Evolutionary conservation across 106 monocot genomes (phyloP).

Genomic region (Amphibolis antarctica): DNA sequence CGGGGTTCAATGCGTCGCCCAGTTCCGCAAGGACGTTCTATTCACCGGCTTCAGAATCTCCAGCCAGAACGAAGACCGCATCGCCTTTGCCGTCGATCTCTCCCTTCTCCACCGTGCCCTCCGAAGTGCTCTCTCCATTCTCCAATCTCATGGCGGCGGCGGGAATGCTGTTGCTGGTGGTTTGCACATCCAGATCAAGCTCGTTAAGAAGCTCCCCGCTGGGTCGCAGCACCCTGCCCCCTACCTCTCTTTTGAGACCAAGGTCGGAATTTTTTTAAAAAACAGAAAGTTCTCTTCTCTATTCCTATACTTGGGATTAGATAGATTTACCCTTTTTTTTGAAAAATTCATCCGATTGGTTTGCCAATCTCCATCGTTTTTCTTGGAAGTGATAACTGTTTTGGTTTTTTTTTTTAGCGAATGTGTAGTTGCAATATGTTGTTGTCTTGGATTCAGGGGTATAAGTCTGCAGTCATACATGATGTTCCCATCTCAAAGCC

Average conservation of each 20-base stretch:
- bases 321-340: too few relatives aligned
- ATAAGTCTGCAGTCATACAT: slow-evolving; percentile 75
- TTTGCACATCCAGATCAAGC: slow-evolving; percentile 64
- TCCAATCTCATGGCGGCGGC: slow-evolving; percentile 31
- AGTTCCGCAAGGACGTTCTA: slow-evolving; percentile 64
- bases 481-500: slow-evolving; percentile 95
- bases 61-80: slow-evolving; percentile 64
- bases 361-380: too few relatives aligned
- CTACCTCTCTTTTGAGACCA: slow-evolving; percentile 87
- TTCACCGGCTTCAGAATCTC: slow-evolving; percentile 82
- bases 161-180: not conserved
- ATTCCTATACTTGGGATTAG: too few relatives aligned
- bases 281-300: too few relatives aligned
- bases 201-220: slow-evolving; percentile 82
- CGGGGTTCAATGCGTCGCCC: slow-evolving; percentile 78
- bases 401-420: not conserved
- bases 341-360: too few relatives aligned
- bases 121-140: slow-evolving; percentile 74
- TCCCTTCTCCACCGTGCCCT: slow-evolving; percentile 86
- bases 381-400: not conserved
- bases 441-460: slow-evolving; percentile 10
- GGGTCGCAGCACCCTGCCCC: slow-evolving; percentile 59
- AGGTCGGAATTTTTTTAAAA: slow-evolving; percentile 29
- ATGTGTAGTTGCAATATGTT: too few relatives aligned
- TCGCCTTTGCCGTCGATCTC: slow-evolving; percentile 72